phyloP scores from a whole-genome alignment of 2,329 filamentous ascomycete genomes.

The Diplodia sapinea region DNA sequence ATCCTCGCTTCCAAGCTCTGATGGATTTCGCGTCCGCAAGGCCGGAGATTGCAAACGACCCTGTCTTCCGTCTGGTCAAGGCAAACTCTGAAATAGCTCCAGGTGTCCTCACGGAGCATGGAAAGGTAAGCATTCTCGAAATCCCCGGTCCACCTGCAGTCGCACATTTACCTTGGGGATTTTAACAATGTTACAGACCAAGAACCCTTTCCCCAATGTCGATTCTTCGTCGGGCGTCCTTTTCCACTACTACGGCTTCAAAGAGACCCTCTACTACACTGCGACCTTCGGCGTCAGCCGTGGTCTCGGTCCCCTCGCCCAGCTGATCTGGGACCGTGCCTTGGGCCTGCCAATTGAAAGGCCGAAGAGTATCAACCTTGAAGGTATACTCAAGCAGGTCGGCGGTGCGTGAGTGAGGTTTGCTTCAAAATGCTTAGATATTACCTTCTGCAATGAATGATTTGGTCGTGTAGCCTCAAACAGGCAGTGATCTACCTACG shows the following conservation, averaged over 20 bases:
- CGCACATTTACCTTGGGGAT: background rate
- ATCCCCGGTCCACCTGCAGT: background rate
- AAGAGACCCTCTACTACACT: conserved; percentile 93
- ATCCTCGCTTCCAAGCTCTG: conserved; percentile 92
- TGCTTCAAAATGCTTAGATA: background rate
- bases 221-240: conserved; percentile 91
- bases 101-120: conserved; percentile 87
- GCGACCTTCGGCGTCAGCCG: conserved; percentile 73
- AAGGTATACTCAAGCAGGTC: conserved; percentile 74
- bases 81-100: conserved; percentile 92
- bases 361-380: conserved; percentile 95
- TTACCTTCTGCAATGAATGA: background rate
- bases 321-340: conserved; percentile 95
- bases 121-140: conserved; percentile 65
- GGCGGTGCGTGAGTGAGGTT: background rate
- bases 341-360: conserved; percentile 94
- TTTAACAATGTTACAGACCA: conserved; percentile 63
- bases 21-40: conserved; percentile 92
- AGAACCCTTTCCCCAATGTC: conserved; percentile 97
- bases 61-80: conserved; percentile 92
- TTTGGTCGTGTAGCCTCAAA: background rate
- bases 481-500: too few relatives aligned
- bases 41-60: conserved; percentile 83
- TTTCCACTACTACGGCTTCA: conserved; percentile 98
- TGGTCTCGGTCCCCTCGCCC: conserved; percentile 83